Evolutionary conservation across 345 rosid species (phyloP), one percentile per base, ranked within the genome.

Genomic region (Rubroshorea leprosula): DNA sequence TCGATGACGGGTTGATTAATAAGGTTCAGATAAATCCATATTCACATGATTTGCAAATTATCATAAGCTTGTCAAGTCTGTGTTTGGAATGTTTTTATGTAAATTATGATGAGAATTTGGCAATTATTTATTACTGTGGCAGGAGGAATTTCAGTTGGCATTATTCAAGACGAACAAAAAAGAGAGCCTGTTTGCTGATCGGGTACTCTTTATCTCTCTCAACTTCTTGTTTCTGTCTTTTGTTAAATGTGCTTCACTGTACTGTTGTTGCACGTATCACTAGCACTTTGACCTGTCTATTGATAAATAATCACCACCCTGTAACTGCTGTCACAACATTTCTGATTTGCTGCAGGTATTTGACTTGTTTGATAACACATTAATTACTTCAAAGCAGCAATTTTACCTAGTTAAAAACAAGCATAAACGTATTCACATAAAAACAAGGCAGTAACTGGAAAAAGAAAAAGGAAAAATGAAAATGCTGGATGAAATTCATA

Each of bases 131-230:
- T 45, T 45, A 17, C 51, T 55, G 25, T 69, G 60, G 39, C 82
- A 93, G 96, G 99, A 93, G 71, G 99, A 93, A 80, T 93, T 93
- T 75, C 99, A 93, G 53, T 72, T 93, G 68, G 99, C 97, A 10
- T 68, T 93, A 72, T 93, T 93, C 75, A 93, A 89, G 78, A 89
- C 99, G 14, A 93, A 85, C 69, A 93, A 93, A 64, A 93, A 93
- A 67, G 99, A 93, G 76, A 93, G 99, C 68, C 77, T 87, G 77
- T 93, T 93, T 80, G 99, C 99, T 27, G 99, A 93, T 71, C 72
- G 97, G 87, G 97, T 89, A 78, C 26, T 53, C n/a, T 51, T 71
- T 56, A 15, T 45, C 25, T 46, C 23, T 41, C 6, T 44, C 18
- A 23, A 26, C 59, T 65, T 25, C 55, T 22, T 29, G 55, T 24